Evolutionary conservation across 1,284 basidiomycete species (phyloP), one percentile per base, ranked within the genome.

Genomic region (Trametes sp.): DNA sequence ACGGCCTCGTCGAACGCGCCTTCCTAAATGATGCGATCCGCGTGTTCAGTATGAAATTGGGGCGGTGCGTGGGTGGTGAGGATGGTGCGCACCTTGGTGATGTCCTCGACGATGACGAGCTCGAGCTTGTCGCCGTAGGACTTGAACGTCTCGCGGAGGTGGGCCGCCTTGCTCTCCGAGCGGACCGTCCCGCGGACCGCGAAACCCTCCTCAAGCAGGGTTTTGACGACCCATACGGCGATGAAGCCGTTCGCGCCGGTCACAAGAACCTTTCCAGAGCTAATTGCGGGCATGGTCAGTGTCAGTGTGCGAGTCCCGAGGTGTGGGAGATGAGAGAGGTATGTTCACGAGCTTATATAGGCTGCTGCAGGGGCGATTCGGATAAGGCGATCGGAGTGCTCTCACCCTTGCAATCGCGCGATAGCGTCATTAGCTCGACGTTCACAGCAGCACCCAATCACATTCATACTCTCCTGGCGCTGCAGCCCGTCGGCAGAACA

Each of bases 111-210:
- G 31, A 86, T 77, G 31, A 80, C 80, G 69, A 81, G 74, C 66
- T 82, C 80, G 65, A 85, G 80, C 62, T 78, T 77, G 59, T 79
- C 78, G 19, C 76, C 80, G 63, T 77, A 75, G 57, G 69, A 73
- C 58, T 79, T 75, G 76, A 86, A 87, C 24, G 81, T 67, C 45
- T 83, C 70, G 55, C 73, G 69, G 41, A 86, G 72, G 67, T 87
- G 81, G 24, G 78, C 74, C 21, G 80, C 82, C 73, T 85, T 85
- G 36, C 68, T 72, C 23, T 57, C 62, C 13, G 58, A 60, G 54
- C 62, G 62, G 28, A 60, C 57, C 33, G 62, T 57, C 4, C 81
- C 82, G 33, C 81, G 73, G 16, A 86, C 83, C 33, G 73, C 69
- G 64, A 72, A 80, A 61, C 68, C 71, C 8, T 63, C 62, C 42